Evolutionary conservation across 345 rosid species (phyloP).

Genomic region (Pistacia atlantica): DNA sequence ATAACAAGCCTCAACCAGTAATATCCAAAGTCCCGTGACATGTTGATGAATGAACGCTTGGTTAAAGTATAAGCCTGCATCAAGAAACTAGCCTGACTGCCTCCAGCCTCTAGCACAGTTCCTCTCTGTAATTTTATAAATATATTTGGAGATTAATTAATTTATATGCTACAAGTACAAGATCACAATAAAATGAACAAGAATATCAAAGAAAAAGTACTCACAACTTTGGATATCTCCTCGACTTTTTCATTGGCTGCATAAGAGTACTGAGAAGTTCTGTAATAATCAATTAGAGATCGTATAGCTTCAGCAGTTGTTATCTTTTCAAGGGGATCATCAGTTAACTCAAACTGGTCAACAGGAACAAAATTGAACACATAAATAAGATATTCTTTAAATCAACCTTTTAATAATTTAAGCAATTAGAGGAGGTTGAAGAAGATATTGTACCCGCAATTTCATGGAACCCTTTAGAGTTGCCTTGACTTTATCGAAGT

Average conservation of each 20-base stretch:
- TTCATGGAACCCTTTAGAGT: conserved; percentile 94
- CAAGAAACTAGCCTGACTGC: conserved; percentile 94
- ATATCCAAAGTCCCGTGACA: conserved; percentile 96
- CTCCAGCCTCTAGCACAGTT: conserved; percentile 85
- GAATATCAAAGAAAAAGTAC: conserved; percentile 24
- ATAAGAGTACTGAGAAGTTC: conserved; percentile 63
- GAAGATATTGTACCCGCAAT: conserved; percentile 50
- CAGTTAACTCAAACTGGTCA: conserved; percentile 60
- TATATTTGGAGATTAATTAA: not conserved
- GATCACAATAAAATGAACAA: too few relatives aligned
- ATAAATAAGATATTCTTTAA: not conserved
- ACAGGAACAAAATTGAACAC: conserved; percentile 1
- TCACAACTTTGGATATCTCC: conserved; percentile 85
- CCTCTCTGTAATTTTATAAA: conserved; percentile 61
- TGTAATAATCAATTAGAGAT: conserved; percentile 59
- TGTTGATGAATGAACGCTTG: conserved; percentile 85
- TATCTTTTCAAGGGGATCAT: conserved; percentile 82
- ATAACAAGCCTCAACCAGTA: conserved; percentile 95
- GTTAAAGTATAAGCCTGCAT: conserved; percentile 81
- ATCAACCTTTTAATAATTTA: too few relatives aligned
- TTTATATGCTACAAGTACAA: not conserved
- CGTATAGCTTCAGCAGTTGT: conserved; percentile 88
- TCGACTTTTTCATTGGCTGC: conserved; percentile 70
- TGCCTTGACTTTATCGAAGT: conserved; percentile 93
- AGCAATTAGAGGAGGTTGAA: not conserved